Evolutionary conservation across 2,329 filamentous ascomycete species (phyloP).

Genomic region (Escovopsis weberi): DNA sequence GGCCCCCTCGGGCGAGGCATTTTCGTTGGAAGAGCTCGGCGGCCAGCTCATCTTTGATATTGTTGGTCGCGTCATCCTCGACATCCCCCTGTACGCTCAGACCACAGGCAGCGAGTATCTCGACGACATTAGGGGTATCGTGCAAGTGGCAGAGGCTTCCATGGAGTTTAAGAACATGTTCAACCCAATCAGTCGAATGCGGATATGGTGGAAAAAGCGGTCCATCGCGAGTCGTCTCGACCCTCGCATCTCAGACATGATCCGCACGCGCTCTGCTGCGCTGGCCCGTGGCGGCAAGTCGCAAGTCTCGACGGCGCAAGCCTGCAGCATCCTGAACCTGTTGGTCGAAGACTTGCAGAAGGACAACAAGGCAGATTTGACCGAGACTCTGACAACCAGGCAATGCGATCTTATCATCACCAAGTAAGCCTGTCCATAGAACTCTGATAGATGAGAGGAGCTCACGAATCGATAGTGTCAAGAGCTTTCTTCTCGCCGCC

Average conservation of each 20-base stretch:
- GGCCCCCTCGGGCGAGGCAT: constrained; percentile 6
- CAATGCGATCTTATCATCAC: too few species aligned
- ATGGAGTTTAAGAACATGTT: constrained; percentile 1
- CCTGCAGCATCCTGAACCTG: constrained; percentile 11
- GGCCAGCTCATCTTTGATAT: constrained; percentile 13
- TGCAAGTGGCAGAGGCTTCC: not conserved
- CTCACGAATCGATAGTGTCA: constrained; percentile 8
- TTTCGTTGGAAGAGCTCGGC: constrained; percentile 11
- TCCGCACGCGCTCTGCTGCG: constrained; percentile 3
- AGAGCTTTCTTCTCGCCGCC: constrained; percentile 14
- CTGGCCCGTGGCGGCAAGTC: constrained; percentile 8
- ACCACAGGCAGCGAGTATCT: constrained; percentile 7
- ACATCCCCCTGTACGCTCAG: constrained; percentile 9
- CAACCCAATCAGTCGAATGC: constrained; percentile 1
- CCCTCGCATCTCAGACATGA: constrained; percentile 1
- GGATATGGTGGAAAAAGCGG: not conserved
- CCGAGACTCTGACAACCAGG: too few species aligned
- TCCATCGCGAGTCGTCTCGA: constrained; percentile 1
- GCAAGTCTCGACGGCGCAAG: constrained; percentile 7
- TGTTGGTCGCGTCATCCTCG: constrained; percentile 11
- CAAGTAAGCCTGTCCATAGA: too few species aligned
- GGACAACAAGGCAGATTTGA: too few species aligned
- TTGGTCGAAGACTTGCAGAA: constrained; percentile 5
- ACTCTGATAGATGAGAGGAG: not conserved
- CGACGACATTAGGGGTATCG: constrained; percentile 7